These are phyloP conservation scores for Colletotrichum horii DNA, from an alignment of 2,329 filamentous ascomycete species.

Conservation along the genomic window DNA sequence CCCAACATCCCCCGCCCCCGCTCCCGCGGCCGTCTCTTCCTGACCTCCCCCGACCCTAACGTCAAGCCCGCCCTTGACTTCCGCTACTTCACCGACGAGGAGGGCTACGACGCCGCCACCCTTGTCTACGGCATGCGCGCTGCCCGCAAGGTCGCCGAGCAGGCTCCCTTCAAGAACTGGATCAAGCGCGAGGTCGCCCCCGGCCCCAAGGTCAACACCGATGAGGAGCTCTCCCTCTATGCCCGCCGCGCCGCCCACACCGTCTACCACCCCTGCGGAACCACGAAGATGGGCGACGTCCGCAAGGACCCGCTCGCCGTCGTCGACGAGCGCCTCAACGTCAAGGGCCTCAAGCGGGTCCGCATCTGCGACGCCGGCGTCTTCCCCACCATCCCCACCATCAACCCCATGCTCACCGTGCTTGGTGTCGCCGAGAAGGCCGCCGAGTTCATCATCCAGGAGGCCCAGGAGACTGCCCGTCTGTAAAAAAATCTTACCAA, in stretches of 20 bases:
- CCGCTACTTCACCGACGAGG: constrained; percentile 86
- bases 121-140: constrained; percentile 79
- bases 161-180: constrained; percentile 82
- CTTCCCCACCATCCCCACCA: constrained; percentile 84
- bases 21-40: constrained; percentile 77
- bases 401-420: constrained; percentile 93
- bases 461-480: constrained; percentile 43
- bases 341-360: constrained; percentile 41
- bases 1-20: constrained; percentile 87
- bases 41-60: constrained; percentile 75
- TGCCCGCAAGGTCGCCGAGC: constrained; percentile 76
- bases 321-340: constrained; percentile 35
- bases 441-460: constrained; percentile 81
- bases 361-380: constrained; percentile 62
- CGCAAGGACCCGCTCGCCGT: constrained; percentile 79
- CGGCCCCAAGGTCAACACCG: constrained; percentile 73
- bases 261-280: constrained; percentile 31
- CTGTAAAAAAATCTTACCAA: constrained; percentile 13
- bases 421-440: constrained; percentile 82
- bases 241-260: constrained; percentile 76
- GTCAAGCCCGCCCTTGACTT: constrained; percentile 87
- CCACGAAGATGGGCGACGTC: constrained; percentile 37
- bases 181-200: constrained; percentile 83
- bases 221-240: constrained; percentile 84
- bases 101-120: constrained; percentile 84